These are phyloP conservation scores for Trematosphaeria pertusa DNA, from an alignment of 2,329 filamentous ascomycete species.

Conservation along the genomic window DNA sequence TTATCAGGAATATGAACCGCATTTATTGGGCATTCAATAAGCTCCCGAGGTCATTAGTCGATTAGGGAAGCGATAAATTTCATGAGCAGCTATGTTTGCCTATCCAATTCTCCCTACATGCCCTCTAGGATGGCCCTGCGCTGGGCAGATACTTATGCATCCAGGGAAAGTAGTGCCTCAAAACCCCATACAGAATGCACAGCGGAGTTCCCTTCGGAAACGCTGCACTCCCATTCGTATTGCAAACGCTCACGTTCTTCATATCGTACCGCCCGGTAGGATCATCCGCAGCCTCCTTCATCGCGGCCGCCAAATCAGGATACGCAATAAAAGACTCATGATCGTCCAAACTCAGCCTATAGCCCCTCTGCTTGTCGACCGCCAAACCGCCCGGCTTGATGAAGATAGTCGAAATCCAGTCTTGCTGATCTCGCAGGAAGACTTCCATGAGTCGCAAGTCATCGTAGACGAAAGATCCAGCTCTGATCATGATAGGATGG, in stretches of 20 bases:
- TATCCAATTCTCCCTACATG: background rate
- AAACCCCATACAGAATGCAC: constrained; percentile 40
- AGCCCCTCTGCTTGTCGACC: constrained; percentile 48
- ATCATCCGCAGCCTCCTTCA: constrained; percentile 56
- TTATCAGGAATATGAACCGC: too few relatives aligned
- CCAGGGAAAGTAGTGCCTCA: constrained; percentile 45
- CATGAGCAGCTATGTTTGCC: background rate
- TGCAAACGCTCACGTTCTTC: constrained; percentile 36
- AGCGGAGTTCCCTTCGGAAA: constrained; percentile 45
- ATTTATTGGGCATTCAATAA: too few relatives aligned
- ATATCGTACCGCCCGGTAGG: constrained; percentile 16
- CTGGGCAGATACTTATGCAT: constrained; percentile 42
- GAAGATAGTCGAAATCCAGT: constrained; percentile 50
- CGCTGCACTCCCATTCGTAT: constrained; percentile 38
- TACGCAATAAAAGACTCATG: constrained; percentile 52
- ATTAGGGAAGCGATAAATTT: too few relatives aligned
- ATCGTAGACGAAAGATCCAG: constrained; percentile 49
- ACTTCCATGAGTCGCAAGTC: constrained; percentile 48
- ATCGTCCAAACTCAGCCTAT: constrained; percentile 49
- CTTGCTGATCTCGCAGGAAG: constrained; percentile 46
- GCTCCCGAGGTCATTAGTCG: too few relatives aligned
- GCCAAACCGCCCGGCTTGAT: constrained; percentile 54
- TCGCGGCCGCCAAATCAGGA: constrained; percentile 55
- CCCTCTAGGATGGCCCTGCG: constrained; percentile 8
- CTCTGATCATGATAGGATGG: constrained; percentile 34